These are phyloP conservation scores for Diplosphaera chodatii DNA, from an alignment of 139 green algal species.

Conservation along the genomic window DNA sequence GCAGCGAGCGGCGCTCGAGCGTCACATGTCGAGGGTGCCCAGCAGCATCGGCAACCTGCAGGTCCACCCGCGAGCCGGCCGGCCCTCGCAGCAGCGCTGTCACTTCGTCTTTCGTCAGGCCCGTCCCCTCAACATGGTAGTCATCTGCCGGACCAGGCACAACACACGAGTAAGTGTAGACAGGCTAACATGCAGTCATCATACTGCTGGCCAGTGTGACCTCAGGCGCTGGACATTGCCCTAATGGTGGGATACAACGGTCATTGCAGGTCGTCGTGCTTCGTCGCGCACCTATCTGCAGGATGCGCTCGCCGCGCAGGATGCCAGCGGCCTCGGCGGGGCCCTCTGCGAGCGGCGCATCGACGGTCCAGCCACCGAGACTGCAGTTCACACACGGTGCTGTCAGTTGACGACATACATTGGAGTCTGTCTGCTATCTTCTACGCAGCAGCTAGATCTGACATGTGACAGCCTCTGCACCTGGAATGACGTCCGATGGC, in stretches of 20 bases:
- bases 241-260: too few species aligned
- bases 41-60: slow-evolving; percentile 18
- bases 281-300: slow-evolving; percentile 17
- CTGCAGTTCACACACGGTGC: not conserved
- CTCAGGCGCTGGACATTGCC: too few species aligned
- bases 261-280: too few species aligned
- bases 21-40: slow-evolving; percentile 4
- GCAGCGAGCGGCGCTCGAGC: slow-evolving; percentile 24
- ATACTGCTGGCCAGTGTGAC: too few species aligned
- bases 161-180: too few species aligned
- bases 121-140: not conserved
- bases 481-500: slow-evolving; percentile 8
- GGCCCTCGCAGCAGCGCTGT: slow-evolving; percentile 35
- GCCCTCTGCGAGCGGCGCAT: slow-evolving; percentile 41
- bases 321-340: slow-evolving; percentile 52
- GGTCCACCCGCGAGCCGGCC: slow-evolving; percentile 23
- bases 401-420: too few species aligned
- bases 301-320: slow-evolving; percentile 19
- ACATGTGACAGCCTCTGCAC: not conserved
- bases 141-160: too few species aligned
- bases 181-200: too few species aligned
- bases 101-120: slow-evolving; percentile 25
- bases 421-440: too few species aligned
- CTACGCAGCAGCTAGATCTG: not conserved
- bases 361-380: slow-evolving; percentile 35